Conservation (phyloP, 441 rosid species). For the Populus hybrid region DNA sequence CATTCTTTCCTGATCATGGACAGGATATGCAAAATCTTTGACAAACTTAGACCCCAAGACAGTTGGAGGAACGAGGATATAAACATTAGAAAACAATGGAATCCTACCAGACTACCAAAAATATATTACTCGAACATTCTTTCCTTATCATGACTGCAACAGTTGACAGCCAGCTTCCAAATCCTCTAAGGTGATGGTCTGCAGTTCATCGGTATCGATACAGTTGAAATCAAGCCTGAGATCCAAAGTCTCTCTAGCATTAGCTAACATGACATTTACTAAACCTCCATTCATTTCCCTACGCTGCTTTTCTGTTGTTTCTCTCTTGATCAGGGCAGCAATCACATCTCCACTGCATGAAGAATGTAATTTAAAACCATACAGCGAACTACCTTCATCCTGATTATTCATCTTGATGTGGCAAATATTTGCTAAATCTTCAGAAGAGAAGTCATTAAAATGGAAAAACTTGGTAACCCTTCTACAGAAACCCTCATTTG, state of each 20-base stretch:
- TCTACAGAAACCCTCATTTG: constrained; percentile 96
- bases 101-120: constrained; percentile 10
- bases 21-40: neutral
- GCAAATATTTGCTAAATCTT: constrained; percentile 73
- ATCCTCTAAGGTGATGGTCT: constrained; percentile 69
- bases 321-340: constrained; percentile 54
- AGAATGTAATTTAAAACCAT: constrained; percentile 65
- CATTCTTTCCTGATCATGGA: no score
- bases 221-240: constrained; percentile 77
- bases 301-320: constrained; percentile 77
- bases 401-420: constrained; percentile 83
- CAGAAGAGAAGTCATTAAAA: constrained; percentile 67
- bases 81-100: constrained; percentile 1
- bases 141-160: constrained; percentile 17
- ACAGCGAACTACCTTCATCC: constrained; percentile 55
- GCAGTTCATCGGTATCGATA: constrained; percentile 58
- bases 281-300: constrained; percentile 88
- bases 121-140: neutral
- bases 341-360: constrained; percentile 62
- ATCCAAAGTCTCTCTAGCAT: constrained; percentile 89
- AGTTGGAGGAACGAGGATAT: neutral
- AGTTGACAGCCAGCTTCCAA: constrained; percentile 60
- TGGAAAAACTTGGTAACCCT: constrained; percentile 94
- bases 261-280: constrained; percentile 72
- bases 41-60: neutral